Evolutionary conservation across 2,329 filamentous ascomycete genomes (phyloP).

Genomic region (Cordyceps javanica): DNA sequence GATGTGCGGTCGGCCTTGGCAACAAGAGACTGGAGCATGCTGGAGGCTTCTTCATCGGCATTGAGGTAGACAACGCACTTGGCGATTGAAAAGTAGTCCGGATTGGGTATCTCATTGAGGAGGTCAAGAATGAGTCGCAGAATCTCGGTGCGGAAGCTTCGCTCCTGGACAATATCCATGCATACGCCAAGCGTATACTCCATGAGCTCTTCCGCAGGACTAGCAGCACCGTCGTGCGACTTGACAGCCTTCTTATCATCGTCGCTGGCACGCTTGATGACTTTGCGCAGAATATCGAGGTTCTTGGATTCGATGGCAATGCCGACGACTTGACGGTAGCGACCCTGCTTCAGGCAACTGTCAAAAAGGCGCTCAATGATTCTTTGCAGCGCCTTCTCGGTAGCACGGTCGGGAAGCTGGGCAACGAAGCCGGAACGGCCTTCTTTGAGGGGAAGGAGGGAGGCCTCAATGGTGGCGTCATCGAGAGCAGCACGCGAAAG

Average conservation of each 20-base stretch:
- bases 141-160: constrained; percentile 76
- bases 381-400: constrained; percentile 71
- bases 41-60: constrained; percentile 82
- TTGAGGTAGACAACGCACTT: constrained; percentile 96
- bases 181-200: constrained; percentile 94
- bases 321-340: constrained; percentile 92
- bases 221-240: constrained; percentile 40
- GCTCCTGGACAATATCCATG: constrained; percentile 96
- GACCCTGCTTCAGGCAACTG: constrained; percentile 75
- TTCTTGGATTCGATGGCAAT: constrained; percentile 95
- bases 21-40: constrained; percentile 76
- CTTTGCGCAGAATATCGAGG: constrained; percentile 75
- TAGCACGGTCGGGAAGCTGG: constrained; percentile 60
- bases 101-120: constrained; percentile 84
- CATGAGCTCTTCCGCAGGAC: constrained; percentile 84
- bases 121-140: constrained; percentile 88
- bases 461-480: constrained; percentile 55
- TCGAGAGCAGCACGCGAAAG: constrained; percentile 74
- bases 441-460: constrained; percentile 49
- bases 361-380: constrained; percentile 90
- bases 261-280: constrained; percentile 83
- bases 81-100: constrained; percentile 96
- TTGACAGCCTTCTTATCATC: constrained; percentile 67
- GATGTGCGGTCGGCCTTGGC: constrained; percentile 72
- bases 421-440: constrained; percentile 55